phyloP scores from a whole-genome alignment of 2,329 filamentous ascomycete species.

The Aspergillus intermedius region DNA sequence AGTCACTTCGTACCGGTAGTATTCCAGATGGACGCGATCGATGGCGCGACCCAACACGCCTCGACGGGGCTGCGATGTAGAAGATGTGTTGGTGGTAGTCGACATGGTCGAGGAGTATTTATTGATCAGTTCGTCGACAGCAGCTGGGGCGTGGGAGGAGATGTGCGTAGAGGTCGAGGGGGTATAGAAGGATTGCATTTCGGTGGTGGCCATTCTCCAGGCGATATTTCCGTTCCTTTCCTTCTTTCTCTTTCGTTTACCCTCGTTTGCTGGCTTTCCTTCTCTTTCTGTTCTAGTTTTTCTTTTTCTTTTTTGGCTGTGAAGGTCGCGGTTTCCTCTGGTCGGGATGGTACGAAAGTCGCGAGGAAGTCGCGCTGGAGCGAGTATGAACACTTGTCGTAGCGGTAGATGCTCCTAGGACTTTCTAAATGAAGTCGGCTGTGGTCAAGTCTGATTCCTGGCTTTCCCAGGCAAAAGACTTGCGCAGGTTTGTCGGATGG shows the following conservation, averaged over 20 bases:
- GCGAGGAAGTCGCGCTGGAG: no score
- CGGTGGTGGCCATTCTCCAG: conserved; percentile 20
- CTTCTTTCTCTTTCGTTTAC: not conserved
- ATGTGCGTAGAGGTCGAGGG: conserved; percentile 22
- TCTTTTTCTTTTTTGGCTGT: no score
- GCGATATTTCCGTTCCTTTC: not conserved
- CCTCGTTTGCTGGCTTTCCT: not conserved
- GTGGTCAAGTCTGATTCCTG: no score
- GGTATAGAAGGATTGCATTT: conserved; percentile 31
- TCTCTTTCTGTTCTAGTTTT: no score
- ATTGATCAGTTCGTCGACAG: conserved; percentile 28
- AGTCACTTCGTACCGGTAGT: conserved; percentile 44
- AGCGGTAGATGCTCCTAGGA: no score
- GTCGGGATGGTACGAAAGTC: no score
- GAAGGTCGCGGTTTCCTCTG: no score
- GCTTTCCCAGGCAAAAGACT: no score
- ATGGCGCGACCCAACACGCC: conserved; percentile 22
- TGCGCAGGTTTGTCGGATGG: not conserved
- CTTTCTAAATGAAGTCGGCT: no score
- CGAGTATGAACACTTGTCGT: no score
- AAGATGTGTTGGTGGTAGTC: conserved; percentile 4
- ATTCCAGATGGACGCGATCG: conserved; percentile 34
- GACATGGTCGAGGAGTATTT: conserved; percentile 28
- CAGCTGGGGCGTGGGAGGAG: conserved; percentile 23
- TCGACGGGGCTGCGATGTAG: conserved; percentile 11